Evolutionary conservation across 345 rosid species (phyloP).

Genomic region (sweet orange (Citrus sinensis)): DVS_A1.0 CM039169.1:2542001-2542500

Average conservation of each 20-base stretch:
- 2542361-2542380: too few relatives aligned
- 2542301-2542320: too few relatives aligned
- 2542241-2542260: neutral
- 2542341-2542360: too few relatives aligned
- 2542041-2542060: constrained; percentile 10
- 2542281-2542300: neutral
- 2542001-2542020: neutral
- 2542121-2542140: neutral
- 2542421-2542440: too few relatives aligned
- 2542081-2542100: neutral
- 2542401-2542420: too few relatives aligned
- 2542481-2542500: too few relatives aligned
- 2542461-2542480: neutral
- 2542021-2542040: constrained; percentile 12
- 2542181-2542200: neutral
- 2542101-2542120: neutral
- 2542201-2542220: neutral
- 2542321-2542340: too few relatives aligned
- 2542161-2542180: neutral
- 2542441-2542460: too few relatives aligned
- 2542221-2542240: constrained; percentile 5
- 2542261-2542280: neutral
- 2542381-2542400: too few relatives aligned
- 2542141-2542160: neutral
- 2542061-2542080: constrained; percentile 9